Base-by-base conservation (phyloP, 306 rosid genomes). In the Begonia peltatifolia region DNA sequence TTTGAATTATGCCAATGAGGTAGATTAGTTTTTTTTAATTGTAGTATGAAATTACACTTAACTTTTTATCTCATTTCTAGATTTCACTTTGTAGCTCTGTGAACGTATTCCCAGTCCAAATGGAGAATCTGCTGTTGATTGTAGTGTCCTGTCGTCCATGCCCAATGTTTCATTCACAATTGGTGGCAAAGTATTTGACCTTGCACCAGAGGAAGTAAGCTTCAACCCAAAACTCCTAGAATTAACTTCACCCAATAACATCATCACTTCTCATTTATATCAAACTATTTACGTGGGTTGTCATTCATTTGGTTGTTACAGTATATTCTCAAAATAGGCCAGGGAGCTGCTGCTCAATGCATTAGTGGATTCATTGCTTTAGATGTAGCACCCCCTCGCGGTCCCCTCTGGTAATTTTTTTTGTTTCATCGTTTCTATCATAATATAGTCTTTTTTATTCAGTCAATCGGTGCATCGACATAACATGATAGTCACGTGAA, bases 161-260 rank as follows among this genome's bases (percentile, higher is more conserved):
- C 96, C 96, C 64, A 47, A 12, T 13, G 62, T 87, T 71, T 78
- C 94, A 59, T 87, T 87, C 65, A 80, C 84, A 18, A 78, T 87
- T 60, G 94, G 94, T 55, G 87, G 65, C 23, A 78, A 48, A 57
- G 51, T 53, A 53, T 87, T 83, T 68, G 66, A 72, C 23, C 87
- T 87, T 57, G 6, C 63, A 10, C 67, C 96, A 13, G 9, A 80
- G 20, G 74, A 87, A 79, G 96, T 87, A 80, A 7, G 14, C 48
- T 44, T 44, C 48, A 44, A 10, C n/a, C 14, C 14, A 10, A 44
- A 44, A 44, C 12, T 12, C 23, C 23, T 20, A 20, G 23, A 20
- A 3, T 20, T 20, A 20, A 20, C 23, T 20, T 30, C 38, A 30
- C 9, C 38, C 38, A 30, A 1, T 30, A 6, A 30, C 6, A 30